A percentile compares a stretch with the other conserved stretches of the same genome.
Conservation (phyloP, 2,329 filamentous ascomycete genomes). For the Tricladium varicosporioides region DNA sequence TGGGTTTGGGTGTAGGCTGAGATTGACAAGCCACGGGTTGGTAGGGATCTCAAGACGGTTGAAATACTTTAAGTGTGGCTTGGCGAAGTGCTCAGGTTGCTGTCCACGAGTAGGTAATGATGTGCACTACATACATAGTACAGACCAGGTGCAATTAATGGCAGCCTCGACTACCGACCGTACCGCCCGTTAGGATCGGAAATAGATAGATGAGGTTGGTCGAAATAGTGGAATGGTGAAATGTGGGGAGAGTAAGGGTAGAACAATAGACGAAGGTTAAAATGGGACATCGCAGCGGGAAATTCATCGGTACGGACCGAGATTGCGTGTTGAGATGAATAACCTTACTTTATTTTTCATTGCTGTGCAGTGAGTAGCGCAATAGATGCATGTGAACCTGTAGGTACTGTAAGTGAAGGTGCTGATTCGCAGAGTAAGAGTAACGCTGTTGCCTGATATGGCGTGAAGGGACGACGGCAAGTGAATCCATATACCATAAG, state of each 20-base stretch:
- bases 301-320: slow-evolving; percentile 11
- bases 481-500: neutral
- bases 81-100: neutral
- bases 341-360: neutral
- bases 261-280: neutral
- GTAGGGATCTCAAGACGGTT: neutral
- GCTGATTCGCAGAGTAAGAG: neutral
- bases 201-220: neutral
- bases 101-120: neutral
- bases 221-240: neutral
- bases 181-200: neutral
- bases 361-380: neutral
- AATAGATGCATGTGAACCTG: neutral
- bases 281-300: neutral
- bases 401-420: slow-evolving; percentile 3
- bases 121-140: neutral
- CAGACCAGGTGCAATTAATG: neutral
- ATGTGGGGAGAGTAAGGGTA: no score
- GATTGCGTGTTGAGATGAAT: slow-evolving; percentile 3
- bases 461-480: neutral
- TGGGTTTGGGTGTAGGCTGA: no score
- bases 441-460: slow-evolving; percentile 1
- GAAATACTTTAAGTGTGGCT: neutral
- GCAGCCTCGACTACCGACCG: neutral
- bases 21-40: neutral